phyloP scores from a whole-genome alignment of 768 basidiomycete genomes.

The Plicaturopsis crispa region DNA sequence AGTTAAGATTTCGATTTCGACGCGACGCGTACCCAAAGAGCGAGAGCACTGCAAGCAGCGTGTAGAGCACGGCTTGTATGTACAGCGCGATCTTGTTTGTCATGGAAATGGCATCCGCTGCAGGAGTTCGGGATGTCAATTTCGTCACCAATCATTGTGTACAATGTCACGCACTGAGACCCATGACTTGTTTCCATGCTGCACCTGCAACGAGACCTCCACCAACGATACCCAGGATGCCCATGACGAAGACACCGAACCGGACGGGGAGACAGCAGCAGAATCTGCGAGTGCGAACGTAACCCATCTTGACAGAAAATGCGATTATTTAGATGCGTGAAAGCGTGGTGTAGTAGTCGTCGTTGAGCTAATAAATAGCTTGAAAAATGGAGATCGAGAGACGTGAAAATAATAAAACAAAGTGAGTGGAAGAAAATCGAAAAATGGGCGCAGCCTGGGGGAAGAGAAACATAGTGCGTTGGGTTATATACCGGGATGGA shows the following conservation, averaged over 20 bases:
- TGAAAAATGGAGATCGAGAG: no score
- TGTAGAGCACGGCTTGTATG: conserved; percentile 38
- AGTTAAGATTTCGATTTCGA: not conserved
- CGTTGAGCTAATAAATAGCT: no score
- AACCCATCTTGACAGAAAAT: conserved; percentile 29
- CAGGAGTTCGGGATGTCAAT: conserved; percentile 1
- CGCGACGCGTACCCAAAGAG: conserved; percentile 36
- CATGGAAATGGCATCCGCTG: not conserved
- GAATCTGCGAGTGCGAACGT: conserved; percentile 49
- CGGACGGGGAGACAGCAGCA: conserved; percentile 63
- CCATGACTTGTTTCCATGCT: conserved; percentile 39
- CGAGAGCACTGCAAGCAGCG: conserved; percentile 38
- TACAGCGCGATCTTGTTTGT: conserved; percentile 37
- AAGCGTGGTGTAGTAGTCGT: not conserved
- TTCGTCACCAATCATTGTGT: no score
- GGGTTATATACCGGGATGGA: no score
- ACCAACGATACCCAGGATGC: conserved; percentile 31
- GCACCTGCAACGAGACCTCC: conserved; percentile 36
- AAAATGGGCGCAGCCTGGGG: not conserved
- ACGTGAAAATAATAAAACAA: no score
- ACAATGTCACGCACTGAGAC: conserved; percentile 31
- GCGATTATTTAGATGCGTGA: not conserved
- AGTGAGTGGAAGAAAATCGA: not conserved
- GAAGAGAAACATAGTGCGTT: no score
- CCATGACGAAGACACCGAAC: conserved; percentile 52